These are phyloP conservation scores for Hanseniaspora meyeri DNA, from an alignment of 805 yeast genomes.

Conservation along the genomic window DNA sequence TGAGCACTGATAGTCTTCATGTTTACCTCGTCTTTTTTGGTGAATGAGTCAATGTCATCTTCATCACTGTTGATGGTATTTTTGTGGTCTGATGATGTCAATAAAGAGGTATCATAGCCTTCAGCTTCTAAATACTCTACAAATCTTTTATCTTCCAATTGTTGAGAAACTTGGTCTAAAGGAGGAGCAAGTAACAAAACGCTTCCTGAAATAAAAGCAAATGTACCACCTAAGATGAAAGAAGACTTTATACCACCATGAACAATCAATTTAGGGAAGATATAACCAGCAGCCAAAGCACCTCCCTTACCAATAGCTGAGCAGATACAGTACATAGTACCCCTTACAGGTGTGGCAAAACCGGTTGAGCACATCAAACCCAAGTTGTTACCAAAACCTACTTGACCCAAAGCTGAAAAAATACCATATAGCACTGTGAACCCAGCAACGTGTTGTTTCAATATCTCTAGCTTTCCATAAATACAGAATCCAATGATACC, in stretches of 20 bases:
- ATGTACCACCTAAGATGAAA: conserved; percentile 20
- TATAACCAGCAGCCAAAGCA: conserved; percentile 81
- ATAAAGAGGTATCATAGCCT: conserved; percentile 49
- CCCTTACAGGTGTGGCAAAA: conserved; percentile 75
- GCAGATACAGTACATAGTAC: conserved; percentile 79
- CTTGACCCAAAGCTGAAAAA: conserved; percentile 77
- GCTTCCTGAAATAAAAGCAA: conserved; percentile 46
- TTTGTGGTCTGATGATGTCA: neutral
- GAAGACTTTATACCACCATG: conserved; percentile 42
- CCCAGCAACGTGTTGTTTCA: conserved; percentile 55
- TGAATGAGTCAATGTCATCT: neutral
- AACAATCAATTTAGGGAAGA: conserved; percentile 69
- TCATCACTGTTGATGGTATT: neutral
- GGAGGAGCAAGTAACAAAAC: conserved; percentile 44
- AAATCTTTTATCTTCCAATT: conserved; percentile 63
- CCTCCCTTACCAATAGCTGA: conserved; percentile 89
- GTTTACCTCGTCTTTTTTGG: conserved; percentile 4
- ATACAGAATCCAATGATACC: conserved; percentile 70
- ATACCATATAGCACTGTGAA: conserved; percentile 83
- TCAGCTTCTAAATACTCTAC: conserved; percentile 49
- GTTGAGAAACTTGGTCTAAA: conserved; percentile 72
- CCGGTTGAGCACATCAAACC: conserved; percentile 83
- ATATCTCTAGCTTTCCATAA: conserved; percentile 53
- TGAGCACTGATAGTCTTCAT: neutral
- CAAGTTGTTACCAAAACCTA: conserved; percentile 77